phyloP scores from a whole-genome alignment of 768 basidiomycete species.

The Hygrophoropsis aurantiaca region DNA sequence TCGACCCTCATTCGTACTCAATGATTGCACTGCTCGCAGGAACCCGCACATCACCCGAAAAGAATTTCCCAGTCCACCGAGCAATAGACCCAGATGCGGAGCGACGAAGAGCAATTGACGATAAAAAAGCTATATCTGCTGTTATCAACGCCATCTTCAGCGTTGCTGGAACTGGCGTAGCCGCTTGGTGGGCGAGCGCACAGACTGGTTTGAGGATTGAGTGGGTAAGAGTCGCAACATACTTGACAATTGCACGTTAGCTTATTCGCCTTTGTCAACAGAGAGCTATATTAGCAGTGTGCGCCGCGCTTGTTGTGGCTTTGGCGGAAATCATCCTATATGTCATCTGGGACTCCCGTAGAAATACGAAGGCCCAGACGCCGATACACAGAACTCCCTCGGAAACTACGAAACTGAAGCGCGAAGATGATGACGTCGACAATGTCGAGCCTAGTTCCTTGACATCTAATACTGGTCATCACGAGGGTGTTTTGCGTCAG shows the following conservation, averaged over 20 bases:
- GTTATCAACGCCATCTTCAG: conserved; percentile 73
- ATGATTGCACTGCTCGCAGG: conserved; percentile 81
- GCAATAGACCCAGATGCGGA: conserved; percentile 48
- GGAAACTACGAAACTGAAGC: conserved; percentile 8
- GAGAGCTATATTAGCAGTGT: conserved; percentile 64
- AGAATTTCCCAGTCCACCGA: conserved; percentile 56
- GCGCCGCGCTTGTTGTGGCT: conserved; percentile 65
- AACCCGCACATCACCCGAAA: conserved; percentile 73
- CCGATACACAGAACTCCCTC: conserved; percentile 5
- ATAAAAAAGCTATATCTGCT: conserved; percentile 66
- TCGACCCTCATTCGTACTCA: conserved; percentile 56
- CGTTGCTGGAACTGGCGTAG: conserved; percentile 62
- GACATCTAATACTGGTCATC: conserved; percentile 21
- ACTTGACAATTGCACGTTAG: conserved; percentile 33
- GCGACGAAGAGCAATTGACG: conserved; percentile 45
- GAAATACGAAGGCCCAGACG: conserved; percentile 16
- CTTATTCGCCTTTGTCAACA: conserved; percentile 20
- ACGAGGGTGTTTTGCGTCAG: conserved; percentile 16
- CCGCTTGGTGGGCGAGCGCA: conserved; percentile 73
- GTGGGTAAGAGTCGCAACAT: no score
- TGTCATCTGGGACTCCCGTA: conserved; percentile 68
- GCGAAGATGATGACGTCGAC: conserved; percentile 5
- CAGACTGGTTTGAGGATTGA: conserved; percentile 65
- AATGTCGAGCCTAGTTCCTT: conserved; percentile 5
- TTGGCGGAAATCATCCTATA: conserved; percentile 68